Base-by-base conservation (phyloP, 2,329 filamentous ascomycete genomes). In the Saccharata proteae region DNA sequence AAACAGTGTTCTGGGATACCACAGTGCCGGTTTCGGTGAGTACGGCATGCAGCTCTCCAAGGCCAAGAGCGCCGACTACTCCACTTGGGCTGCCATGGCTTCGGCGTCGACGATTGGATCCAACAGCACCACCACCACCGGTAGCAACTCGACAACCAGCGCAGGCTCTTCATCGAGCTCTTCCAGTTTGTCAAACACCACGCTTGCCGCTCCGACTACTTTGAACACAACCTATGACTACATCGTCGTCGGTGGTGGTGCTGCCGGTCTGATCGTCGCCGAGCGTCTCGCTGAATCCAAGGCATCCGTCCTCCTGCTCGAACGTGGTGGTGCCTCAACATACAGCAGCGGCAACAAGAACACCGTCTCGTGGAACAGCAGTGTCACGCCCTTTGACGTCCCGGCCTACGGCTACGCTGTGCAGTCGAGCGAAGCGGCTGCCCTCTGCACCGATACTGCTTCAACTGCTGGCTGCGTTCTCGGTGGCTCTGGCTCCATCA, bases 191-290 rank as follows among this genome's bases (percentile, higher is more conserved):
- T n/a, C n/a, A n/a, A n/a, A n/a, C n/a, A 35, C 32, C 13, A 27
- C 32, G 7, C 32, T 35, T 11, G 5, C 32, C 22, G 23, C 32
- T 5, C 32, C 32, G 17, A 16, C 23, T 16, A 35, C 37, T 13
- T 15, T 30, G 16, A 57, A 57, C 43, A 35, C 38, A 2, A 57
- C 55, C 2, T 59, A 57, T 36, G 56, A 60, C 29, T 55, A 55
- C 30, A 59, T 60, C 12, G 48, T 60, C 7, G 55, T 52, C 1
- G 55, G 56, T 22, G 56, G 47, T 15, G 55, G 56, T 12, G 47
- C 54, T 9, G 47, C 53, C 4, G 55, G 57, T 15, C 43, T 59
- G 35, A 43, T 58, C 13, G 45, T 47, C 1, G 54, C 55, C 3
- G 47, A 52, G 35, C 46, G 54, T 11, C 44, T 59, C 7, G 52